Base-by-base conservation (phyloP, 805 yeast genomes). In the Danielia oregonensis region DNA sequence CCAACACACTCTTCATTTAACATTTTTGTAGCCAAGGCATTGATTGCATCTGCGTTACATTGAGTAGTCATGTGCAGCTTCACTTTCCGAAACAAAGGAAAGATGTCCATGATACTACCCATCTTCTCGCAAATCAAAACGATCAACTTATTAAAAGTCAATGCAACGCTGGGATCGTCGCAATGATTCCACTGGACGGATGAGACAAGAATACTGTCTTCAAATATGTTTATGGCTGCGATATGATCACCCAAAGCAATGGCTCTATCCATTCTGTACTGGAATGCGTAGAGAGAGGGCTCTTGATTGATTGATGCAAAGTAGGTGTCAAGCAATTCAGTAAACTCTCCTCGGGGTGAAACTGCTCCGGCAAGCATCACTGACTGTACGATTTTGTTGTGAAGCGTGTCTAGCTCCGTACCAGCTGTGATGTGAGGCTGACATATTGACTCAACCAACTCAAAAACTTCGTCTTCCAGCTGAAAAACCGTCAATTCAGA, bases 61-160 rank as follows among this genome's bases (percentile, higher is more conserved):
- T 46, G 49, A 3, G 52, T 32, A 19, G 54, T 46, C 61, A 65
- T 54, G 36, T 64, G 69, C 33, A 61, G 67, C 39, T 57, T 62
- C 34, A 66, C 52, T 21, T 49, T 55, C 14, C 56, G 54, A 52
- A 65, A 65, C 6, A 49, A 48, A 4, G 57, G 54, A 39, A 65
- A 67, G 1, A 60, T 42, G 5, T 43, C 51, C 10, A 40, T 36
- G 10, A 61, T 45, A 17, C 48, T 45, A 8, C 32, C 41, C 35
- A 65, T 54, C 10, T 60, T 52, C 22, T 64, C 56, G 16, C 67
- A 59, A 6, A 59, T 33, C 0, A 62, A 42, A 17, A 69, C 42
- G 7, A 77, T 60, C 42, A 76, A 68, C 11, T 68, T 59, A 47
- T 68, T 66, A 38, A 80, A 54, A 0, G 74, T 59, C 5, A 13